Percentiles rank a stretch among this genome's conserved stretches.
Evolutionary conservation across 2,329 filamentous ascomycete genomes (phyloP).

Genomic region (Penicillium oxalicum): DNA sequence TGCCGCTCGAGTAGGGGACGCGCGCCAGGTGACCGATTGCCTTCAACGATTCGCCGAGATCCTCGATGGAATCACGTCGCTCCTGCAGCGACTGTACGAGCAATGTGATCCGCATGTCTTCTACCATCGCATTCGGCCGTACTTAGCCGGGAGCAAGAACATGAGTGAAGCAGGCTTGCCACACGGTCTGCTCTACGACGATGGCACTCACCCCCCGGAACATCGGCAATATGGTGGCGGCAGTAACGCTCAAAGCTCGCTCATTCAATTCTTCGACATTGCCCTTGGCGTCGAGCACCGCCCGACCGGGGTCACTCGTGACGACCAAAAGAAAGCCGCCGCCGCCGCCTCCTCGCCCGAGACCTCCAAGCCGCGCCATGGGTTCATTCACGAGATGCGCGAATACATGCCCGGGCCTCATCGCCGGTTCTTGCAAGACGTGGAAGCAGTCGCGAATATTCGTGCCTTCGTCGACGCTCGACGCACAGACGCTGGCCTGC

Average conservation of each 20-base stretch:
- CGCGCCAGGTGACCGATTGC: conserved; percentile 64
- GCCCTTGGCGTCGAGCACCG: conserved; percentile 83
- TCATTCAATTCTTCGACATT: conserved; percentile 97
- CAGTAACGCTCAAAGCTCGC: conserved; percentile 92
- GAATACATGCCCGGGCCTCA: conserved; percentile 94
- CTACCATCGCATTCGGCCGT: conserved; percentile 93
- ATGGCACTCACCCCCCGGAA: conserved; percentile 60
- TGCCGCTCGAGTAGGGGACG: conserved; percentile 67
- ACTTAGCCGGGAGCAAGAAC: conserved; percentile 93
- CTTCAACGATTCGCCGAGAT: conserved; percentile 80
- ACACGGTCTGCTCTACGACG: conserved; percentile 79
- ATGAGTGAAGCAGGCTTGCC: conserved; percentile 93
- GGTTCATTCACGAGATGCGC: conserved; percentile 96
- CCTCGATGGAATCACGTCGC: conserved; percentile 71
- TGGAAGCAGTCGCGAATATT: conserved; percentile 76
- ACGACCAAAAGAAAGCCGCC: conserved; percentile 33
- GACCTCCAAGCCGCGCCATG: conserved; percentile 56
- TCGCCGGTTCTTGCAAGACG: conserved; percentile 77
- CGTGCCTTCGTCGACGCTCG: conserved; percentile 68
- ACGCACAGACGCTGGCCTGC: conserved; percentile 58
- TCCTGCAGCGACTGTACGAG: conserved; percentile 89
- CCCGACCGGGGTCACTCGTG: conserved; percentile 66
- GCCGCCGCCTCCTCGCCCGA: conserved; percentile 26
- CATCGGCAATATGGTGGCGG: conserved; percentile 87
- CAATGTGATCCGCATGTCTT: conserved; percentile 91